phyloP scores from a whole-genome alignment of 805 yeast species.

The Kregervanrija pseudodelftensis region DNA sequence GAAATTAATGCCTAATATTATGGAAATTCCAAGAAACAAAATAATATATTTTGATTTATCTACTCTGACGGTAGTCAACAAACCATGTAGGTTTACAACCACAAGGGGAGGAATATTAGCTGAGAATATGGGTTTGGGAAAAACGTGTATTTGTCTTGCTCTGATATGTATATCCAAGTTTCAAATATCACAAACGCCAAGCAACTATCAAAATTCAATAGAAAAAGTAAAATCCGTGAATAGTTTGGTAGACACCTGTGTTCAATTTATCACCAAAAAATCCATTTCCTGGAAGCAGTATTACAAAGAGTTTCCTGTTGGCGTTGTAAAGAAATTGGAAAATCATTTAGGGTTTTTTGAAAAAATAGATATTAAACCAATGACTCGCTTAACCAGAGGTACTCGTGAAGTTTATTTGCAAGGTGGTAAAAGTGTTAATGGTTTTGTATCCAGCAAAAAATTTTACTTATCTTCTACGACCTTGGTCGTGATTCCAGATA shows the following conservation, averaged over 20 bases:
- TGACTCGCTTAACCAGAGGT: conserved; percentile 11
- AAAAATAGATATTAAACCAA: conserved; percentile 6
- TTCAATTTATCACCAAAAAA: conserved; percentile 32
- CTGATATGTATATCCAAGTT: conserved; percentile 47
- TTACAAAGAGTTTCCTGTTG: conserved; percentile 35
- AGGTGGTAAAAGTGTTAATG: neutral
- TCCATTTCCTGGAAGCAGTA: conserved; percentile 56
- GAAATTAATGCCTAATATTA: conserved; percentile 18
- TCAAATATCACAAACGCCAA: conserved; percentile 43
- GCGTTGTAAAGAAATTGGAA: conserved; percentile 31
- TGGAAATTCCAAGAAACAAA: neutral
- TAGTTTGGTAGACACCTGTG: conserved; percentile 35
- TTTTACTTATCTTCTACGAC: conserved; percentile 46
- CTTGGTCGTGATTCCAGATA: conserved; percentile 58
- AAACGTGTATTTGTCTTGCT: conserved; percentile 53
- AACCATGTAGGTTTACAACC: conserved; percentile 37
- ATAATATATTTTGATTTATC: conserved; percentile 31
- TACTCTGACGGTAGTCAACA: conserved; percentile 21
- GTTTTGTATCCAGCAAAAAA: conserved; percentile 15
- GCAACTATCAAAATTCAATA: neutral
- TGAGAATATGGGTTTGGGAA: conserved; percentile 65
- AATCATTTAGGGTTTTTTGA: conserved; percentile 40
- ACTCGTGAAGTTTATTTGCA: too few relatives aligned
- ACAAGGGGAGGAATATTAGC: conserved; percentile 61
- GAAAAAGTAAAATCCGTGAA: neutral